A percentile compares a stretch with the other conserved stretches of the same genome.
phyloP scores from a whole-genome alignment of 2,329 filamentous ascomycete species.

The Alternaria atra region DNA sequence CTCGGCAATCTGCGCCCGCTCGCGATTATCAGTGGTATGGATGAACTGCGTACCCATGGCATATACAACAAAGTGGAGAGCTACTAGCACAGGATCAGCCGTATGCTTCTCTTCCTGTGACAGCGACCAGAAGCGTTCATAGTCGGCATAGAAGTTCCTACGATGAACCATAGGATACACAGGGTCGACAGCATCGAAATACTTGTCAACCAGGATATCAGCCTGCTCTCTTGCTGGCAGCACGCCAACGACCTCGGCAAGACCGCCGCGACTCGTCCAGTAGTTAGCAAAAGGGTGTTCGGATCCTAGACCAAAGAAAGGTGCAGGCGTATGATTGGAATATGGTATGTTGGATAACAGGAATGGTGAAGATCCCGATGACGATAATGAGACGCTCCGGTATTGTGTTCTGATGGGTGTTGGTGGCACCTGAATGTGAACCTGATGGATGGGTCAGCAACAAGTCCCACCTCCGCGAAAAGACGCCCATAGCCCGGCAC shows the following conservation, averaged over 20 bases:
- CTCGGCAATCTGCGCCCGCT: slow-evolving; percentile 78
- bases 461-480: not conserved
- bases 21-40: slow-evolving; percentile 62
- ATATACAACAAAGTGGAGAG: slow-evolving; percentile 78
- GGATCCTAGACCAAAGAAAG: slow-evolving; percentile 81
- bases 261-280: slow-evolving; percentile 80
- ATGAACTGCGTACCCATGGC: slow-evolving; percentile 83
- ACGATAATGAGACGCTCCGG: slow-evolving; percentile 49
- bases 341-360: slow-evolving; percentile 78
- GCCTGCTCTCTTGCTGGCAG: slow-evolving; percentile 79
- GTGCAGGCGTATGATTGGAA: slow-evolving; percentile 74
- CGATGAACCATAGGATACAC: slow-evolving; percentile 83
- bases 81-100: slow-evolving; percentile 74
- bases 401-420: slow-evolving; percentile 41
- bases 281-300: slow-evolving; percentile 85
- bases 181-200: slow-evolving; percentile 73
- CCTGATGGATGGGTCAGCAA: slow-evolving; percentile 27
- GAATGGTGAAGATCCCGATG: slow-evolving; percentile 57
- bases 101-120: slow-evolving; percentile 64
- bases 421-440: slow-evolving; percentile 36
- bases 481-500: not conserved
- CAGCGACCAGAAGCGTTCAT: slow-evolving; percentile 79
- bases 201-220: slow-evolving; percentile 69
- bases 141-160: slow-evolving; percentile 78
- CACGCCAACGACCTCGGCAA: slow-evolving; percentile 78